Evolutionary conservation across 805 yeast genomes (phyloP), one percentile per base, ranked within the genome.

Genomic region (Komagataella kurtzmanii): DNA sequence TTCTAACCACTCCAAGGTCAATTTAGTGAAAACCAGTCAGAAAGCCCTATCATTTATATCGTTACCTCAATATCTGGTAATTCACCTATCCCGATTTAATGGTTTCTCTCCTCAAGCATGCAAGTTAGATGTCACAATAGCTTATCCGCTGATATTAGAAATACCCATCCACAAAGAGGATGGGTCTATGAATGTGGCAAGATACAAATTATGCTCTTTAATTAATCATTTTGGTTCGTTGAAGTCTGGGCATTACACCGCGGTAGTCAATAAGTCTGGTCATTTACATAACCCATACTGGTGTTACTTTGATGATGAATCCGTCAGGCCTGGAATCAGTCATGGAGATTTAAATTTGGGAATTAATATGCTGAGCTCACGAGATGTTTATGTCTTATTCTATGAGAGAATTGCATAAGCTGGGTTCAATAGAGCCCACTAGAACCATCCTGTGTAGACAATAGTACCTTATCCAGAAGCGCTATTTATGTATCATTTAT

Each of bases 301-400:
- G 93, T 80, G 83, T 55, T 75, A 75, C 55, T 85, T 85, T 63
- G 91, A 85, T 61, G 95, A 85, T 64, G 91, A 85, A 50, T 69
- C 66, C 46, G 76, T 76, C 45, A 70, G 73, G 59, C 55, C 63
- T 48, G 72, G 71, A 55, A 59, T 71, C 19, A 59, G 67, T 6
- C 83, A 79, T 57, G 83, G 79, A 40, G 71, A 71, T 58, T 56
- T 66, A 17, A 68, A 69, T 45, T 68, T 65, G 17, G 66, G 66
- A 6, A 60, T 68, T 14, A 63, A 61, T 3, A 63, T 65, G 12
- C 62, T 73, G 54, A 75, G 76, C 44, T 75, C 83, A 45, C 71
- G 74, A 50, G 84, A 81, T 54, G 89, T 80, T 1, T 85, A 85
- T 61, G 81, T 85, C 18, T 64, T 85, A 58, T 84, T 85, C 63